phyloP scores from a whole-genome alignment of 768 basidiomycete genomes.

The Hericium coralloides region DNA sequence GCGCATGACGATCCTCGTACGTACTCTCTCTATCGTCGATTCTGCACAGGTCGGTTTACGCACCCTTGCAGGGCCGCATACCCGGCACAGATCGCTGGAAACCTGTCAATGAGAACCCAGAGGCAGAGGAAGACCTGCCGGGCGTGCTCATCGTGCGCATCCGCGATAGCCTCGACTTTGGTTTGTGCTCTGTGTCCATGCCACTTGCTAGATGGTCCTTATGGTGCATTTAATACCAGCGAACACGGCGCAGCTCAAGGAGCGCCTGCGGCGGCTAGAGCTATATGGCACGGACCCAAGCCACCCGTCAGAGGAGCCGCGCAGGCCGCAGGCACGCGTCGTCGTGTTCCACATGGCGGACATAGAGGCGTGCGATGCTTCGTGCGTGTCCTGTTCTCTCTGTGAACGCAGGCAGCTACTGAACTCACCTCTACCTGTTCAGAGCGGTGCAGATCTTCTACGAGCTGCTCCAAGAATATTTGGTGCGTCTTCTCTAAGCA shows the following conservation, averaged over 20 bases:
- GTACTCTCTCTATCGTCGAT: slow-evolving; percentile 15
- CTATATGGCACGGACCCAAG: slow-evolving; percentile 71
- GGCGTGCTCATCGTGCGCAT: slow-evolving; percentile 86
- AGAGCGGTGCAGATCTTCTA: slow-evolving; percentile 81
- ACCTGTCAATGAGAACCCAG: slow-evolving; percentile 80
- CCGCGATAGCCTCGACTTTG: slow-evolving; percentile 86
- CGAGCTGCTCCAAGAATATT: slow-evolving; percentile 73
- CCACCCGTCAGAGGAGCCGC: slow-evolving; percentile 87
- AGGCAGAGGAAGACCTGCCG: slow-evolving; percentile 69
- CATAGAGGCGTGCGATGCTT: slow-evolving; percentile 85
- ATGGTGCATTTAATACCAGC: slow-evolving; percentile 35
- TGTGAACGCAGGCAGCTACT: slow-evolving; percentile 2
- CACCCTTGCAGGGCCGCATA: slow-evolving; percentile 56
- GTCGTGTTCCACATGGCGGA: slow-evolving; percentile 93
- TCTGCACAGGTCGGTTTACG: background rate
- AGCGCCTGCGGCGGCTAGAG: slow-evolving; percentile 77
- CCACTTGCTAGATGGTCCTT: background rate
- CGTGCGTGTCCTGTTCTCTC: slow-evolving; percentile 41
- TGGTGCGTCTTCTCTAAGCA: slow-evolving; percentile 29
- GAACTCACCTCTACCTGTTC: slow-evolving; percentile 1
- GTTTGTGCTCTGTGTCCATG: slow-evolving; percentile 30
- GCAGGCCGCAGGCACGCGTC: slow-evolving; percentile 61
- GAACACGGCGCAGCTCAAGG: slow-evolving; percentile 93
- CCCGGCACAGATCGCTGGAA: slow-evolving; percentile 89
- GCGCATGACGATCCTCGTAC: slow-evolving; percentile 83